Conservation (phyloP, 2,329 filamentous ascomycete genomes). For the Cladosporium velox region DNA sequence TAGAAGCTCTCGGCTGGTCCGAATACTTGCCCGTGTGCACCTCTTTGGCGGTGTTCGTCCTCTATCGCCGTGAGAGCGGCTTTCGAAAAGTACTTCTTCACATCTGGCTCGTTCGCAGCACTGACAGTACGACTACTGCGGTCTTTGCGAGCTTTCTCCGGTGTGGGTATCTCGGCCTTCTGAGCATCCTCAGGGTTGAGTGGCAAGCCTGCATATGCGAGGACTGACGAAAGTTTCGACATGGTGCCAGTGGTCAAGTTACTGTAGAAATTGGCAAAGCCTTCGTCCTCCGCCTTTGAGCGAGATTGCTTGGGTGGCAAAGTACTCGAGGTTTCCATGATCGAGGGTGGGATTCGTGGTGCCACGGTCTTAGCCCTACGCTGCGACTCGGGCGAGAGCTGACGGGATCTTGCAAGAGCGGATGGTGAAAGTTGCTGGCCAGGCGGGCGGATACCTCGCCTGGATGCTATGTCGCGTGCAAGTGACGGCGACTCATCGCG, state of each 20-base stretch:
- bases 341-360: slow-evolving; percentile 33
- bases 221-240: slow-evolving; percentile 81
- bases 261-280: slow-evolving; percentile 88
- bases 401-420: slow-evolving; percentile 34
- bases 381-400: slow-evolving; percentile 35
- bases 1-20: slow-evolving; percentile 75
- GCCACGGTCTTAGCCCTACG: slow-evolving; percentile 26
- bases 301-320: slow-evolving; percentile 20
- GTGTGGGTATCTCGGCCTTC: slow-evolving; percentile 25
- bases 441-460: slow-evolving; percentile 36
- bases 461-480: slow-evolving; percentile 42
- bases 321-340: slow-evolving; percentile 31
- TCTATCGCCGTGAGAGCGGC: slow-evolving; percentile 79
- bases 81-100: slow-evolving; percentile 80
- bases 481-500: slow-evolving; percentile 40
- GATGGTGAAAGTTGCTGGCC: slow-evolving; percentile 31
- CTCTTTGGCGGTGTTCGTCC: slow-evolving; percentile 54
- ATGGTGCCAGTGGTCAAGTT: slow-evolving; percentile 81
- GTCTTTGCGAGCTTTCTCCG: slow-evolving; percentile 34
- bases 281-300: slow-evolving; percentile 54
- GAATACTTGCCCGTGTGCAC: slow-evolving; percentile 56
- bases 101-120: slow-evolving; percentile 60
- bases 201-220: slow-evolving; percentile 91
- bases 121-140: slow-evolving; percentile 30
- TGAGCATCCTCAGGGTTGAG: slow-evolving; percentile 48